These are phyloP conservation scores for Hemileia vastatrix DNA, from an alignment of 1,284 basidiomycete species.

Conservation along the genomic window DNA sequence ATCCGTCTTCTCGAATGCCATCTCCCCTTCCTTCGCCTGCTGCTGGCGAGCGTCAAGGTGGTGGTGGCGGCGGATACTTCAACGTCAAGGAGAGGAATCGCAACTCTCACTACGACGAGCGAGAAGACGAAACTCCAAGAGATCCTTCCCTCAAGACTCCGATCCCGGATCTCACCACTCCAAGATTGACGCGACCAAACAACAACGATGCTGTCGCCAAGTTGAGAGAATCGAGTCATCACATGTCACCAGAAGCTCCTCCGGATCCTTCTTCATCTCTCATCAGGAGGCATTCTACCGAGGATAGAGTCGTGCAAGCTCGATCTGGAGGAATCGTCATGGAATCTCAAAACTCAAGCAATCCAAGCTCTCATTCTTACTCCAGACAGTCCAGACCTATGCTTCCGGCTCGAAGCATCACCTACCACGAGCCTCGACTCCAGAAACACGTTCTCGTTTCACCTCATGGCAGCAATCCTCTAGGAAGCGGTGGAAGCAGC, in stretches of 20 bases:
- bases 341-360: background rate
- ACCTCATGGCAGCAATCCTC: constrained; percentile 24
- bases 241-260: constrained; percentile 35
- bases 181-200: background rate
- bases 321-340: background rate
- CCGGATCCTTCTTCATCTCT: constrained; percentile 26
- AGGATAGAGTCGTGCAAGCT: constrained; percentile 24
- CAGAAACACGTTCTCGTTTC: constrained; percentile 37
- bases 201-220: background rate
- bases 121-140: background rate
- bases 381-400: too few relatives aligned
- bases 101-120: background rate
- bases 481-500: constrained; percentile 6
- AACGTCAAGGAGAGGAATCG: background rate
- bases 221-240: constrained; percentile 7
- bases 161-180: background rate
- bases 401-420: too few relatives aligned
- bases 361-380: background rate
- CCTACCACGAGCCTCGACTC: constrained; percentile 38
- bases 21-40: too few relatives aligned
- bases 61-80: background rate
- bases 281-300: constrained; percentile 36
- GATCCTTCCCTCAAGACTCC: background rate
- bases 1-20: constrained; percentile 26
- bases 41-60: background rate